Base-by-base conservation (phyloP, 2,329 filamentous ascomycete species). In the Talaromyces sp. region DNA sequence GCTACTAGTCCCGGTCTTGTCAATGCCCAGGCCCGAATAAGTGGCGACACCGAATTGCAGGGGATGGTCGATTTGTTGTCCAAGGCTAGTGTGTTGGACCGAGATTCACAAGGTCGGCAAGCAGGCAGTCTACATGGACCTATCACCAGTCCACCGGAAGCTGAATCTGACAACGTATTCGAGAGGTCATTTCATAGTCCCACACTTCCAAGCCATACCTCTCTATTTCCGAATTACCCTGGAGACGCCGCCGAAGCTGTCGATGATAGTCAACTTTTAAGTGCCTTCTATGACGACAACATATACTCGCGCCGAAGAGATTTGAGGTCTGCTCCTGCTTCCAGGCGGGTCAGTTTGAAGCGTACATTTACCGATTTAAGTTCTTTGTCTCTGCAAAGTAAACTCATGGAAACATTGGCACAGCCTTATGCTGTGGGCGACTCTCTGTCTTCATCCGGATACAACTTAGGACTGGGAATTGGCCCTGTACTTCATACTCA, bases 61-160 rank as follows among this genome's bases (percentile, higher is more conserved):
- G 88, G 87, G 67, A 91, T 96, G 88, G 84, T 97, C 74, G 92
- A 97, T 68, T 78, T 97, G 58, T 78, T 97, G 61, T 87, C 89
- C 45, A 86, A 87, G 67, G 89, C 92, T 48, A 89, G 93, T 64
- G 75, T 97, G 22, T 84, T 93, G 57, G 87, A 85, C 17, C 81
- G 85, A 37, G 86, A 75, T 60, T 65, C 71, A 46, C 62, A 78
- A 51, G 74, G 75, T 41, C 73, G 78, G 64, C 78, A 77, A 13
- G 63, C 80, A 60, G 76, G 76, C 19, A 60, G 74, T 70, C 63
- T 73, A 70, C 65, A 69, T 40, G 89, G 87, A 3, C 89, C 93
- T 36, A 72, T 96, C 53, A 96, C 88, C 1, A 91, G 92, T 5
- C 92, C 93, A 22, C 85, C 91, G 25, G 80, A 87, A 57, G 69